Base-by-base conservation (phyloP, 768 basidiomycete genomes). In the Epithele typhae region DNA sequence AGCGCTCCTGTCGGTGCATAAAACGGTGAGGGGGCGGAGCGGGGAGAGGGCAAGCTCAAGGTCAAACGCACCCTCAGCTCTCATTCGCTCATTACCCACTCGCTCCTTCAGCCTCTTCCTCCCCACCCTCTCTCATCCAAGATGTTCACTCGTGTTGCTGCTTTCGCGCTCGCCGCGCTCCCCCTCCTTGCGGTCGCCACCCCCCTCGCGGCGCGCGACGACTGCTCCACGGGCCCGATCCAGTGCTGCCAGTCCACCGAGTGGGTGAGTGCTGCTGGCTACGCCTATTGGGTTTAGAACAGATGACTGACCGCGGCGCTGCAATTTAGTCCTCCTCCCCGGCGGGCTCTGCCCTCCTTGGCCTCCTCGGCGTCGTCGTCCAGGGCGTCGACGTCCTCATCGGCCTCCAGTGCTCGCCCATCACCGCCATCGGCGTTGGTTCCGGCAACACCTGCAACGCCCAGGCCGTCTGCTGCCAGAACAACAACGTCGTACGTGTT, bases 151-250 rank as follows among this genome's bases (percentile, higher is more conserved):
- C 47, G 44, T 37, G 19, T 50, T 22, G 43, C 48, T 19, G 17
- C 40, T 5, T 30, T 42, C 25, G 27, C 18, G 25, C 27, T 42
- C 27, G 43, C 22, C 18, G 45, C 48, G 17, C 45, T 54, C 22
- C 48, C 52, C 22, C 36, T 47, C 38, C 48, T 50, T 49, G 40
- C 44, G 48, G 48, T 33, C 45, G 52, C 52, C 44, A 49, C 46
- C 38, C 15, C 30, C 25, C 21, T 40, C 38, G 35, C 12, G 41
- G 30, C 18, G 27, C 41, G 27, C 35, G 35, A 19, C 17, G 25
- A 23, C 12, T 54, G 52, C 48, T 42, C 30, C 25, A 50, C 45
- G 9, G 52, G 52, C 7, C 23, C 45, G 5, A 11, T 49, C 22
- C 40, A 54, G 25, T 54, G 52, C 45, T 54, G 52, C 45, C 18